Base-by-base conservation (phyloP, 2,329 filamentous ascomycete species). In the Alternaria solani region DNA sequence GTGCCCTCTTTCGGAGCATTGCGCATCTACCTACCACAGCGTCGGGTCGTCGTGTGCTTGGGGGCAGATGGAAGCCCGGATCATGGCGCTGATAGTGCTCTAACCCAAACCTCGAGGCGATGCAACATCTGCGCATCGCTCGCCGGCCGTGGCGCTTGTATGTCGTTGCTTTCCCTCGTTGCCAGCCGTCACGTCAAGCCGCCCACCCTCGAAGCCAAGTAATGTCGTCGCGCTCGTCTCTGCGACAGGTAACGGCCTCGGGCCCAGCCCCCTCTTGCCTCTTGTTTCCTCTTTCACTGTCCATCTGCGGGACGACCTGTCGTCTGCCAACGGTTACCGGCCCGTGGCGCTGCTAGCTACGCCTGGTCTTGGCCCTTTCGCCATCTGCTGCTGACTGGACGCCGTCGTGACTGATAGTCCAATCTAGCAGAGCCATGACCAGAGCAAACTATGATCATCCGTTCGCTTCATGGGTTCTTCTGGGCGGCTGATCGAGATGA, bases 381-480 rank as follows among this genome's bases (percentile, higher is more conserved):
- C 63, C 49, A 62, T 57, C 51, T 55, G 61, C 43, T 64, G 74
- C 71, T 73, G 69, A 73, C 70, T 68, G 69, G 67, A 65, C 67
- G 67, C 70, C 65, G 66, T 64, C 59, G 60, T 63, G 62, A 63
- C 59, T 64, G 65, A 67, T 61, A 39, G 59, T 62, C 71, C 69
- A 71, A 72, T 71, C 54, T 63, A 65, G 51, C 55, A 56, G 55
- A 42, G 61, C 58, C 59, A 63, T 67, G 62, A 64, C 65, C 64
- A 67, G 61, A 69, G 67, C 69, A 67, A 71, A 72, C 74, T 72
- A 64, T 73, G 71, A 70, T 75, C 72, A 75, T 73, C 74, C 69
- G 75, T 75, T 74, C 74, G 68, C 70, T 73, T 72, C 71, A 73
- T 71, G 70, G 69, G 66, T 74, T 74, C 73, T 75, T 76, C 69